These are phyloP conservation scores for Monosporozyma siamensis DNA, from an alignment of 805 yeast genomes.

Conservation along the genomic window DNA sequence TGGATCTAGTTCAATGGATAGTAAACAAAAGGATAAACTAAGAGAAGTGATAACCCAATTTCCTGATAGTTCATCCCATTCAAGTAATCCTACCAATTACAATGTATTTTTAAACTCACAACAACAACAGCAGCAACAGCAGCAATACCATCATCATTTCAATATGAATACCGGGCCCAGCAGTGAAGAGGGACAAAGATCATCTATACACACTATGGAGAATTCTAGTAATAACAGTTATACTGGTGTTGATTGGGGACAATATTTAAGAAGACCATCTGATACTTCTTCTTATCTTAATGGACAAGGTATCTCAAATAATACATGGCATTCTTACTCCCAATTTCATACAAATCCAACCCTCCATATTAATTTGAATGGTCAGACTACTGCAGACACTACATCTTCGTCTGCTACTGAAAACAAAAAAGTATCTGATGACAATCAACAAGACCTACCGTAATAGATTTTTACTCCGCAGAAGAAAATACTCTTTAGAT, in stretches of 20 bases:
- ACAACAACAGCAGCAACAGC: neutral
- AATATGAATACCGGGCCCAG: neutral
- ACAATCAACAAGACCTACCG: too few species aligned
- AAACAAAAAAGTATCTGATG: too few species aligned
- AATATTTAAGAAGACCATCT: constrained; percentile 1
- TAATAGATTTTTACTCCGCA: too few species aligned
- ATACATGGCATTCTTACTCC: neutral
- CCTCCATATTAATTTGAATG: neutral
- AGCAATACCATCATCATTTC: neutral
- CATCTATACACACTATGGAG: neutral
- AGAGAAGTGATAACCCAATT: constrained; percentile 23
- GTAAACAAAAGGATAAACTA: constrained; percentile 10
- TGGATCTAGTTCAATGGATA: neutral
- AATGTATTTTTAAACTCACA: neutral
- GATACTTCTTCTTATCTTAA: neutral
- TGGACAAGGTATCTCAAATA: neutral
- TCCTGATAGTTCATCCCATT: constrained; percentile 15
- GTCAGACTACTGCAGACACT: neutral
- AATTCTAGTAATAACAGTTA: constrained; percentile 2
- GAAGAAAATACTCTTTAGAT: too few species aligned
- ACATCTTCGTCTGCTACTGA: too few species aligned
- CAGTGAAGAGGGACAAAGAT: neutral
- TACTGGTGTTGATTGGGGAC: constrained; percentile 3
- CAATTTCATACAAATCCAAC: neutral
- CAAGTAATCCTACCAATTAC: constrained; percentile 2